Evolutionary conservation across 257 asterid species (phyloP).

Genomic region (Solanum sejunctum): DNA sequence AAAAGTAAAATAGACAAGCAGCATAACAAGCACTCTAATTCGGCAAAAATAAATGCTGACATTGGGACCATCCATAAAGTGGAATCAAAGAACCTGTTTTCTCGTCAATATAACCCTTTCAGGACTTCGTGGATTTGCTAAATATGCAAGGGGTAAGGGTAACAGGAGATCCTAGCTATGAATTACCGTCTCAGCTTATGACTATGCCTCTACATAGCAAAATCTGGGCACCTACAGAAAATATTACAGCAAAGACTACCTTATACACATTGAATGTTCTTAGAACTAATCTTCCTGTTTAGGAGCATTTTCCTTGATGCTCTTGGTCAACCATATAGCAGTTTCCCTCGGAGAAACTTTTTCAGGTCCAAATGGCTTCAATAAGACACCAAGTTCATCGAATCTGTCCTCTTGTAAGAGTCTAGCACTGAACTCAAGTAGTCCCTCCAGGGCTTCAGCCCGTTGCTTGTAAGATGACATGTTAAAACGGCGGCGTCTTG

Average conservation of each 20-base stretch:
- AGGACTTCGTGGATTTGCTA: neutral
- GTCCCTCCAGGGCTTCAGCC: constrained; percentile 88
- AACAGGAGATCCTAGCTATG: neutral
- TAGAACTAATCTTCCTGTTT: constrained; percentile 29
- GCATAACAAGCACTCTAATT: neutral
- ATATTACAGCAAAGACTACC: constrained; percentile 2
- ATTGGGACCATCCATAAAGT: neutral
- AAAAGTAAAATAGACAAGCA: neutral
- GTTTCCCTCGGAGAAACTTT: constrained; percentile 94
- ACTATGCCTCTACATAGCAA: constrained; percentile 15
- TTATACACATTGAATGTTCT: constrained; percentile 3
- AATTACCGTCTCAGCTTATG: constrained; percentile 11
- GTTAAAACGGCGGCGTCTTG: constrained; percentile 52
- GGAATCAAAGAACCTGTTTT: neutral
- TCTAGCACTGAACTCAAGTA: constrained; percentile 86
- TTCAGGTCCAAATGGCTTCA: constrained; percentile 80
- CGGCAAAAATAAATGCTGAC: neutral
- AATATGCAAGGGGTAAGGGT: neutral
- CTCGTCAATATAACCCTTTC: neutral
- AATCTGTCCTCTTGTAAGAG: constrained; percentile 62
- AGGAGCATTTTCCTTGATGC: constrained; percentile 60
- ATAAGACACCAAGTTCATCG: constrained; percentile 72
- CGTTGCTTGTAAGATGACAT: constrained; percentile 74
- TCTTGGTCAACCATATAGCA: constrained; percentile 85
- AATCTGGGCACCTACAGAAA: constrained; percentile 13